These are phyloP conservation scores for Yamadazyma kanchanaburiensis DNA, from an alignment of 1,139 yeast species.

Conservation along the genomic window DNA sequence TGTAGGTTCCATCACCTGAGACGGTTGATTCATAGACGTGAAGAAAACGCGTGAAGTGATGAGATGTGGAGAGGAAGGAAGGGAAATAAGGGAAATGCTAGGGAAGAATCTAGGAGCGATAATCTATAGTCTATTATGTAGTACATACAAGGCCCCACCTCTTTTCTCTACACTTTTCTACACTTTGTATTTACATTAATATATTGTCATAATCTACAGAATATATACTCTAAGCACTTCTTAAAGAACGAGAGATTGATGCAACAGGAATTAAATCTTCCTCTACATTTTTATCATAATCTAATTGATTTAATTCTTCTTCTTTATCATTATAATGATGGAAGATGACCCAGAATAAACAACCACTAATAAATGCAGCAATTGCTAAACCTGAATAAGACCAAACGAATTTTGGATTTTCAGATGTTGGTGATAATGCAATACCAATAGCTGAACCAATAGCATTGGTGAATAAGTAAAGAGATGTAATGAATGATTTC, in stretches of 20 bases:
- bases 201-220: too few relatives aligned
- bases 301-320: slow-evolving; percentile 60
- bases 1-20: too few relatives aligned
- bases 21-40: too few relatives aligned
- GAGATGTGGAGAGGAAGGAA: too few relatives aligned
- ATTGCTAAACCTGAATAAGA: slow-evolving; percentile 60
- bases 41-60: too few relatives aligned
- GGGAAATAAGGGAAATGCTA: too few relatives aligned
- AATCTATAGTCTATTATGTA: too few relatives aligned
- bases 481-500: slow-evolving; percentile 65
- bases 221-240: slow-evolving; percentile 13
- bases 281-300: slow-evolving; percentile 24
- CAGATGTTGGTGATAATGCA: slow-evolving; percentile 64
- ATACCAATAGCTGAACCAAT: slow-evolving; percentile 71
- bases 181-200: too few relatives aligned
- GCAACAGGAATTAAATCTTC: slow-evolving; percentile 19
- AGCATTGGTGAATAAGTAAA: slow-evolving; percentile 61
- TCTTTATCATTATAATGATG: slow-evolving; percentile 53
- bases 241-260: slow-evolving; percentile 21
- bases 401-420: slow-evolving; percentile 69
- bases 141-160: too few relatives aligned
- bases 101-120: too few relatives aligned
- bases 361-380: slow-evolving; percentile 58
- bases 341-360: slow-evolving; percentile 61
- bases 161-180: too few relatives aligned